Evolutionary conservation across 1,284 basidiomycete genomes (phyloP).

Genomic region (Pseudozyma pruni): DNA sequence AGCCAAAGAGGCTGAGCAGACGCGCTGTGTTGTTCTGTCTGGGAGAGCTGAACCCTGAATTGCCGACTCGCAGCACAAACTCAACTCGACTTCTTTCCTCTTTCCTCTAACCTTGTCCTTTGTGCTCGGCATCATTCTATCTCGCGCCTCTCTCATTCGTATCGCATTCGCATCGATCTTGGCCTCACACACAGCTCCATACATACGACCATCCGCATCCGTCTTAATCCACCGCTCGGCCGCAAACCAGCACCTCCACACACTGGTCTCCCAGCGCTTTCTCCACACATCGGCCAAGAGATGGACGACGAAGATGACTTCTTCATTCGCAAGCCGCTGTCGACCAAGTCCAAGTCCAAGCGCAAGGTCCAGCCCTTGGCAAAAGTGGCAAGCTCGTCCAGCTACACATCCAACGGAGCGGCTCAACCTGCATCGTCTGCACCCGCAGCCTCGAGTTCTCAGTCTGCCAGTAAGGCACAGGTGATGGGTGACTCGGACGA

Average conservation of each 20-base stretch:
- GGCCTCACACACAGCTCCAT: too few relatives aligned
- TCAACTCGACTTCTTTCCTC: background rate
- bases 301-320: conserved; percentile 46
- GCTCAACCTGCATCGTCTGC: background rate
- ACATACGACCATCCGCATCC: too few relatives aligned
- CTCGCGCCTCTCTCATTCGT: background rate
- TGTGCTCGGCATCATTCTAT: background rate
- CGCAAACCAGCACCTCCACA: background rate
- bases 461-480: too few relatives aligned
- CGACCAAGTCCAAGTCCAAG: conserved; percentile 16
- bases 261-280: background rate
- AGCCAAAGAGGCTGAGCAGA: background rate
- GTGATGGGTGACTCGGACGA: too few relatives aligned
- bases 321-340: conserved; percentile 23
- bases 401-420: background rate
- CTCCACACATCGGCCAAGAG: background rate
- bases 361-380: conserved; percentile 1
- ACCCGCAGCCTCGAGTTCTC: background rate
- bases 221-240: background rate
- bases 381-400: background rate
- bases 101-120: conserved; percentile 1
- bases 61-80: conserved; percentile 1
- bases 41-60: conserved; percentile 11
- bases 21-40: background rate
- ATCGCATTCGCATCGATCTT: background rate